Conservation (phyloP, 495 filamentous ascomycete species). For the Chlorociboria aeruginascens region DNA sequence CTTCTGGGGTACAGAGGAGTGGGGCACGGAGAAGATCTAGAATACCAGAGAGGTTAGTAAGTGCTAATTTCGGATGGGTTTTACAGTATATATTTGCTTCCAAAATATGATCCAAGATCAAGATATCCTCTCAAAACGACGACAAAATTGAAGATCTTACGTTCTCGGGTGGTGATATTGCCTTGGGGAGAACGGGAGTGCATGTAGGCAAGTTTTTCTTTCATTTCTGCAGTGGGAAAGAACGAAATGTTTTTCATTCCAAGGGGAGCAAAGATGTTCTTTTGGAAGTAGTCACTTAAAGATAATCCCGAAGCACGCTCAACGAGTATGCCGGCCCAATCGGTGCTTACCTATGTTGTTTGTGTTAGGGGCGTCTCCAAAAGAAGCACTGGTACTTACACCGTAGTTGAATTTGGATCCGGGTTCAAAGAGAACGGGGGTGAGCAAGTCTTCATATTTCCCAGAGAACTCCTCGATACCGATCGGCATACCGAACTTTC, state of each 20-base stretch:
- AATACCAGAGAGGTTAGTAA: too few species aligned
- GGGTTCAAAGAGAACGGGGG: conserved; percentile 45
- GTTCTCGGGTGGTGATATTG: conserved; percentile 30
- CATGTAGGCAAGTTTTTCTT: conserved; percentile 35
- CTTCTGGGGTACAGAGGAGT: conserved; percentile 24
- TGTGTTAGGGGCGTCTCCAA: background rate
- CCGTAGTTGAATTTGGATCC: conserved; percentile 47
- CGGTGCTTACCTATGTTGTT: conserved; percentile 33
- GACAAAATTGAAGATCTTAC: too few species aligned
- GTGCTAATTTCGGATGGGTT: too few species aligned
- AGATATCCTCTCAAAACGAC: too few species aligned
- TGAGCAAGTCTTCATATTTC: conserved; percentile 26
- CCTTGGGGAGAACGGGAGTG: conserved; percentile 31
- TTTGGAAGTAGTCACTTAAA: conserved; percentile 44
- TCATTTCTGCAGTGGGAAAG: conserved; percentile 41
- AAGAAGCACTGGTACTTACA: conserved; percentile 22
- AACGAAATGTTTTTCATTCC: conserved; percentile 40
- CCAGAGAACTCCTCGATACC: conserved; percentile 45
- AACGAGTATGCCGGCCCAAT: conserved; percentile 48
- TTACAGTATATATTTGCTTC: too few species aligned
- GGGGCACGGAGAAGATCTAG: conserved; percentile 28
- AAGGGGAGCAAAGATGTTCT: conserved; percentile 44
- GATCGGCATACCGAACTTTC: conserved; percentile 30
- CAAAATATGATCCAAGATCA: too few species aligned
- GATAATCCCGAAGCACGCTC: conserved; percentile 37